Evolutionary conservation across 495 filamentous ascomycete species (phyloP), one percentile per base, ranked within the genome.

Genomic region (Xylaria longipes): DNA sequence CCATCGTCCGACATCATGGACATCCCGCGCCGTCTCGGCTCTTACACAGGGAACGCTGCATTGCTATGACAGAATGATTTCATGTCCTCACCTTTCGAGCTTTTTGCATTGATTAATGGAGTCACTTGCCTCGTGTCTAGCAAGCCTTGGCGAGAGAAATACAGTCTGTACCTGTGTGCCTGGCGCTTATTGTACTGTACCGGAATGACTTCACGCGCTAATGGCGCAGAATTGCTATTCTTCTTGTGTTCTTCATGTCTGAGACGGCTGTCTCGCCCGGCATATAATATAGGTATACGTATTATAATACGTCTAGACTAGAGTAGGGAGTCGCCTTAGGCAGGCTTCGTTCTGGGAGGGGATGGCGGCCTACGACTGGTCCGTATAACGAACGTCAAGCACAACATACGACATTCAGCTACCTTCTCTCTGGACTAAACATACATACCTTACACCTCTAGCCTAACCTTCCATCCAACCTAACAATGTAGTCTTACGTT

Each of bases 31-130:
- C 58, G 20, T 57, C 29, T 48, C 35, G 60, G 35, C 50, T 29
- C 62, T 71, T 61, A 27, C 69, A 35, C 62, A 57, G 52, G 69
- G 45, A 57, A 41, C 60, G 52, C 60, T 71, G 48, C 3, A 50
- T 48, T 60, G n/a, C 11, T 71, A 71, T 71, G 69, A 71, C 69
- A 71, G 33, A 37, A 71, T 71, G 69, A 71, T 71, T 71, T 39
- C 62, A 41, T 66, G 25, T 46, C 61, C 29, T 46, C 62, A 52
- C 69, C 37, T 48, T 71, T 66, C 61, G 62, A 71, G 62, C 62
- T 58, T 65, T 71, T 65, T 60, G 62, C 69, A 71, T 66, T 66
- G 61, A 66, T 71, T 65, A 58, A 65, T 25, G 39, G 31, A 63
- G 61, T 71, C 69, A 71, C 35, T 56, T 71, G 62, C 50, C 69